Percentiles rank a stretch among this genome's conserved stretches.
phyloP scores from a whole-genome alignment of 108 stramenopile genomes.

The Nitzschia inconspicua region DNA sequence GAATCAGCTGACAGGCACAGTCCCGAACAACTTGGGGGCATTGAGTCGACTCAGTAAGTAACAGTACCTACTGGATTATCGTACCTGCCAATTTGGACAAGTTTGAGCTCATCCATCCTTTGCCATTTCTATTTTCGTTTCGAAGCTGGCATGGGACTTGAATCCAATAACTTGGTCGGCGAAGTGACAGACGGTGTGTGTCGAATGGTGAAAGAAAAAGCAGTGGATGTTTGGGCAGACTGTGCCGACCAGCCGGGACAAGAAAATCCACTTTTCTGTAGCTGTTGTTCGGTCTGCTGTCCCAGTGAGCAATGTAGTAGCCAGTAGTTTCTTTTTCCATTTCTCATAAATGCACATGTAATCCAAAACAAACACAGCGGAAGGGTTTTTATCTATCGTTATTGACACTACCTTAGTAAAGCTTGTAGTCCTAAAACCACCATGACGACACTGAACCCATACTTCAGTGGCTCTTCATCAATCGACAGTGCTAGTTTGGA shows the following conservation, averaged over 20 bases:
- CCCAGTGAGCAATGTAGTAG: constrained; percentile 16
- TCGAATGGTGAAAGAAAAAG: constrained; percentile 2
- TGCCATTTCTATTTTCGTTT: not conserved
- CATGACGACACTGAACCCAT: constrained; percentile 78
- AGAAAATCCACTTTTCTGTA: constrained; percentile 9
- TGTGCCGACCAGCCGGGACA: constrained; percentile 10
- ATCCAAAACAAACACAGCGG: no score
- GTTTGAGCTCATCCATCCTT: not conserved
- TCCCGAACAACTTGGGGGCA: constrained; percentile 26
- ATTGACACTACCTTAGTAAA: no score
- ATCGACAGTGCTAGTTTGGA: constrained; percentile 57
- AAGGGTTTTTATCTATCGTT: no score
- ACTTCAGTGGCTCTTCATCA: constrained; percentile 61
- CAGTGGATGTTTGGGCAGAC: constrained; percentile 36
- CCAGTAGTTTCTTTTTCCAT: no score
- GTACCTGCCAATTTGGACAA: not conserved
- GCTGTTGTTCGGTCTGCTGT: constrained; percentile 34
- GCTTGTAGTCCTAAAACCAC: constrained; percentile 59
- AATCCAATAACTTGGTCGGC: constrained; percentile 54
- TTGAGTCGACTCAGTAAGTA: constrained; percentile 21
- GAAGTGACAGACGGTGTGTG: constrained; percentile 46
- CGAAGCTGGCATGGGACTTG: constrained; percentile 42
- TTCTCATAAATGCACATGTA: no score
- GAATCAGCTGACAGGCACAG: constrained; percentile 35
- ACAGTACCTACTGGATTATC: not conserved